Evolutionary conservation across 495 filamentous ascomycete species (phyloP), one percentile per base, ranked within the genome.

Genomic region (Penicillium canariense): DNA sequence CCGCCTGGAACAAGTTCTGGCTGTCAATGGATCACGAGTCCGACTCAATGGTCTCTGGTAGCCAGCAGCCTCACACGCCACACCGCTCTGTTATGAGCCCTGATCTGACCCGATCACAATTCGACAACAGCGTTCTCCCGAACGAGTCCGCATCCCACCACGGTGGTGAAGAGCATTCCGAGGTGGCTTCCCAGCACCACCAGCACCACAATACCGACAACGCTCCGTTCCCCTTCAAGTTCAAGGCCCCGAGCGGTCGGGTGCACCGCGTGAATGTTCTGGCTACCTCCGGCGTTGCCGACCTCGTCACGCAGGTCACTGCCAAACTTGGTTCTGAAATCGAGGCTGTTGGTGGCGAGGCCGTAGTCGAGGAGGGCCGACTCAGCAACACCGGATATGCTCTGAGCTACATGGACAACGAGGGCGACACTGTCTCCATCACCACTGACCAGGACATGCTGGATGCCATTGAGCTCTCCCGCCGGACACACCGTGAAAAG

Each of bases 1-100:
- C 94, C 14, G 94, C 94, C 12, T 98, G 94, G 94, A 96, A 97
- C 76, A 97, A 97, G 74, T 98, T 98, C 77, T 98, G 94, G 94
- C 77, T 97, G 49, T 97, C 94, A 3, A 83, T 98, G 59, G 92
- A 97, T 71, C 86, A 95, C 62, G 94, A 97, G 65, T 94, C 93
- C 4, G 94, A 97, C 70, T 98, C 94, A 1, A 87, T 96, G 78
- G 84, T 97, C 56, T 99, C 94, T 50, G 94, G 95, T 40, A 89
- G 91, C 52, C 88, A 89, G 49, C 76, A 79, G 55, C 68, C 81
- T 42, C 69, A 84, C 63, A 77, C 86, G 59, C 65, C 87, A 61
- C 68, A 77, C 73, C 80, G 80, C 66, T 85, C 87, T 61, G 69
- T 88, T 22, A 83, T 95, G 77, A 94, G 89, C 32, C 90, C 89